These are phyloP conservation scores for Trichomonascaceae sp. DNA, from an alignment of 1,139 yeast species.

Conservation along the genomic window DNA sequence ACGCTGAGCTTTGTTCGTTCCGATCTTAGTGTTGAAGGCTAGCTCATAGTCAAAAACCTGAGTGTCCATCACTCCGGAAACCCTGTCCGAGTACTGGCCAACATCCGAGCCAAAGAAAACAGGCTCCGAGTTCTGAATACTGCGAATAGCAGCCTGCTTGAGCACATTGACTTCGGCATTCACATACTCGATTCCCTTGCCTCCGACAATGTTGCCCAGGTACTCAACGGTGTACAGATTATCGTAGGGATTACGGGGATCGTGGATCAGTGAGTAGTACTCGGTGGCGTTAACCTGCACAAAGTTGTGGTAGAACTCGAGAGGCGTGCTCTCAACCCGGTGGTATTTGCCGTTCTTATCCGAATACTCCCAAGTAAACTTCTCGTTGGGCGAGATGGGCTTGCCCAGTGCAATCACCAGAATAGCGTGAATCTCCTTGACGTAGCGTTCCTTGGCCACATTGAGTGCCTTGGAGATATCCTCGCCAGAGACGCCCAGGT, in stretches of 20 bases:
- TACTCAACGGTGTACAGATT: conserved; percentile 49
- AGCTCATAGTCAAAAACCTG: conserved; percentile 42
- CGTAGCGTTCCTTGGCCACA: conserved; percentile 35
- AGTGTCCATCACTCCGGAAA: conserved; percentile 42
- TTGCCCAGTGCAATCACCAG: conserved; percentile 45
- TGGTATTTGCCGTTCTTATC: conserved; percentile 44
- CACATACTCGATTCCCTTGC: conserved; percentile 50
- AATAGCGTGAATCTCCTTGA: conserved; percentile 40
- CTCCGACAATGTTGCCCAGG: conserved; percentile 46
- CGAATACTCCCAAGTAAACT: conserved; percentile 45
- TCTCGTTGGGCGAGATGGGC: conserved; percentile 46
- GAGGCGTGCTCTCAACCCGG: conserved; percentile 36
- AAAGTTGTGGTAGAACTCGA: conserved; percentile 36
- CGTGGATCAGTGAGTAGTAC: conserved; percentile 47
- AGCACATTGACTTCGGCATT: conserved; percentile 38
- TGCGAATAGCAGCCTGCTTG: conserved; percentile 42
- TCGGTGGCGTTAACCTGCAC: conserved; percentile 35
- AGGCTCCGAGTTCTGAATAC: conserved; percentile 49
- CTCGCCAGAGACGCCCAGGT: neutral
- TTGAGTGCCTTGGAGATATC: conserved; percentile 10
- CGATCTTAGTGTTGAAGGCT: conserved; percentile 40
- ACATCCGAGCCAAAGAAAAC: conserved; percentile 63
- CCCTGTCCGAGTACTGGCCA: conserved; percentile 39
- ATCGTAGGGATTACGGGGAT: conserved; percentile 45
- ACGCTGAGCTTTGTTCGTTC: conserved; percentile 40